These are phyloP conservation scores for Debaryomyces psychrophilus DNA, from an alignment of 1,139 yeast genomes.

Conservation along the genomic window DNA sequence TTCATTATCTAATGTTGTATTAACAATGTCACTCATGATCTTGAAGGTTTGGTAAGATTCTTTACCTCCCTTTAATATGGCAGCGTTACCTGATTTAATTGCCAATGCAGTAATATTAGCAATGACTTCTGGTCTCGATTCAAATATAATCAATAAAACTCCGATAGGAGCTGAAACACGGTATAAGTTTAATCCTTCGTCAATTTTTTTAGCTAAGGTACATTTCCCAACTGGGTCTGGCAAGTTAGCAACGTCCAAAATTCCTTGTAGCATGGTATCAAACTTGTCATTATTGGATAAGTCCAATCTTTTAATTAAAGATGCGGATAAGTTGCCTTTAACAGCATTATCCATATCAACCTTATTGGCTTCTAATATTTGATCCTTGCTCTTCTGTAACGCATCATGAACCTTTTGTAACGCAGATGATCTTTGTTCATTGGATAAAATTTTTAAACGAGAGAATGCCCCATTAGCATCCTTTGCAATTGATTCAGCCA, in stretches of 20 bases:
- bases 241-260: conserved; percentile 83
- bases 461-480: conserved; percentile 81
- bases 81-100: conserved; percentile 93
- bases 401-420: conserved; percentile 72
- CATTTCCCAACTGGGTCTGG: conserved; percentile 90
- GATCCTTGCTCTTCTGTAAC: conserved; percentile 56
- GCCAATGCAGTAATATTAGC: conserved; percentile 97
- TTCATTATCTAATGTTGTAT: conserved; percentile 54
- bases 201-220: conserved; percentile 80
- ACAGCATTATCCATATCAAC: conserved; percentile 74
- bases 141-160: conserved; percentile 88
- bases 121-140: conserved; percentile 96
- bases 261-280: conserved; percentile 93
- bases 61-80: conserved; percentile 96
- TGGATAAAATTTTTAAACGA: conserved; percentile 71
- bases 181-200: conserved; percentile 80
- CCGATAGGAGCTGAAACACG: conserved; percentile 94
- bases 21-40: conserved; percentile 75
- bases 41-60: conserved; percentile 85
- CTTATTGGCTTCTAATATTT: conserved; percentile 71
- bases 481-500: conserved; percentile 77
- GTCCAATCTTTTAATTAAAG: conserved; percentile 83
- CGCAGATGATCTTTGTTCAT: conserved; percentile 75
- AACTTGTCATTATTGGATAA: conserved; percentile 80
- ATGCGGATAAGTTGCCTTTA: conserved; percentile 57